Evolutionary conservation across 352 stramenopile species (phyloP).

Genomic region (Globisporangium iwayamae): DNA sequence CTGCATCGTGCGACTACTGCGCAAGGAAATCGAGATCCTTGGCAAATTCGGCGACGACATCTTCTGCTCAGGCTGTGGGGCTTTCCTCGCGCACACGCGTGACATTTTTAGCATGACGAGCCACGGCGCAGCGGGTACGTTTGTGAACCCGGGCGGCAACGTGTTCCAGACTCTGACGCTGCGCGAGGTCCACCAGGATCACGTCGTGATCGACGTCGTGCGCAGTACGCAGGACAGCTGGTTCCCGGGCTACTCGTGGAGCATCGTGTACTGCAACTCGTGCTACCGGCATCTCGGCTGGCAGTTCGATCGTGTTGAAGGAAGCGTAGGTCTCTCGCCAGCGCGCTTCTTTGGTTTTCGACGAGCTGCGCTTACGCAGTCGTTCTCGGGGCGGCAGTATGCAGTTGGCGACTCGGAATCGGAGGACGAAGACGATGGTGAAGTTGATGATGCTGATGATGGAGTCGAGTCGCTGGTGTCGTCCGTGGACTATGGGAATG

Average conservation of each 20-base stretch:
- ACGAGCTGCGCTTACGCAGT: conserved; percentile 49
- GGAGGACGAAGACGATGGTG: not conserved
- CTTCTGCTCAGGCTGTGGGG: conserved; percentile 58
- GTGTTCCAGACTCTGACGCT: conserved; percentile 84
- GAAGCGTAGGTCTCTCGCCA: conserved; percentile 14
- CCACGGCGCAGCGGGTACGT: conserved; percentile 61
- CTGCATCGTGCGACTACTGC: conserved; percentile 56
- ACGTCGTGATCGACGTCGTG: conserved; percentile 40
- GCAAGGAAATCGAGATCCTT: conserved; percentile 52
- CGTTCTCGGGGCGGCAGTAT: conserved; percentile 12
- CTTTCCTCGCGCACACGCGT: conserved; percentile 56
- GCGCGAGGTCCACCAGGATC: conserved; percentile 36
- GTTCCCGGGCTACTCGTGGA: conserved; percentile 82
- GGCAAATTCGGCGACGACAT: conserved; percentile 60
- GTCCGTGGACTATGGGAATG: conserved; percentile 8
- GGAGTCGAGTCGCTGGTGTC: not conserved
- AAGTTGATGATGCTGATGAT: not conserved
- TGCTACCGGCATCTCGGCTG: conserved; percentile 77
- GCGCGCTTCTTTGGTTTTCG: conserved; percentile 67
- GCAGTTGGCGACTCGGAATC: conserved; percentile 3
- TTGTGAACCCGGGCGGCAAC: conserved; percentile 75
- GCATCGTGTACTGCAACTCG: conserved; percentile 63
- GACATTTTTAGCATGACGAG: conserved; percentile 79
- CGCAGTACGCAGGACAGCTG: conserved; percentile 66
- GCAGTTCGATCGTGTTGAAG: conserved; percentile 52